Evolutionary conservation across 257 asterid genomes (phyloP).

Genomic region (Prunella vulgaris): DNA sequence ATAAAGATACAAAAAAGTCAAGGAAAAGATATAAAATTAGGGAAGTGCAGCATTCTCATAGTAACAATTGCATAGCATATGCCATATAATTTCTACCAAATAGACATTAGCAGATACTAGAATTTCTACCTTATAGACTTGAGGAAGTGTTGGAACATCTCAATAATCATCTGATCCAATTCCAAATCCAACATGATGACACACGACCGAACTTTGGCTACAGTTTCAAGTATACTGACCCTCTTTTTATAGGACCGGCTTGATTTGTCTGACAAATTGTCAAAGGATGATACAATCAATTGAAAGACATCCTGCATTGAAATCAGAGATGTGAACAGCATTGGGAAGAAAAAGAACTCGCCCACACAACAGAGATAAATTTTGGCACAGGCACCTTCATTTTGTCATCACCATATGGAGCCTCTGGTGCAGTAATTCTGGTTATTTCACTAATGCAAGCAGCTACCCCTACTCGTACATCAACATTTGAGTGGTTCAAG

Average conservation of each 20-base stretch:
- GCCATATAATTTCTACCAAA: neutral
- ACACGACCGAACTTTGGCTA: constrained; percentile 86
- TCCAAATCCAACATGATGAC: constrained; percentile 92
- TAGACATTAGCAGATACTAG: neutral
- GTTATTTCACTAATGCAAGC: constrained; percentile 91
- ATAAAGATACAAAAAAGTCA: neutral
- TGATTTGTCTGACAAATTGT: constrained; percentile 53
- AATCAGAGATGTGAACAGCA: constrained; percentile 24
- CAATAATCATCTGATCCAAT: constrained; percentile 69
- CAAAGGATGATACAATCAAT: constrained; percentile 74
- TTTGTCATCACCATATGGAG: constrained; percentile 80
- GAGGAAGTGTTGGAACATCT: constrained; percentile 80
- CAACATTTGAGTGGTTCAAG: constrained; percentile 59
- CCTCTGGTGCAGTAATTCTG: constrained; percentile 92
- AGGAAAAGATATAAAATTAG: constrained; percentile 5
- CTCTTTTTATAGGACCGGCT: constrained; percentile 71
- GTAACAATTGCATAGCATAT: neutral
- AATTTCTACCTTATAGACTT: constrained; percentile 54
- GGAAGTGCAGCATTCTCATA: neutral
- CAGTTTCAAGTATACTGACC: constrained; percentile 72
- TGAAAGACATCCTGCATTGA: constrained; percentile 62
- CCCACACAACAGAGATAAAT: neutral
- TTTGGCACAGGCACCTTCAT: constrained; percentile 59
- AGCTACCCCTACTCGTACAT: constrained; percentile 83
- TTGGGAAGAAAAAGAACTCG: neutral